Conservation (phyloP, 306 rosid species). For the Bauhinia variegata region DNA sequence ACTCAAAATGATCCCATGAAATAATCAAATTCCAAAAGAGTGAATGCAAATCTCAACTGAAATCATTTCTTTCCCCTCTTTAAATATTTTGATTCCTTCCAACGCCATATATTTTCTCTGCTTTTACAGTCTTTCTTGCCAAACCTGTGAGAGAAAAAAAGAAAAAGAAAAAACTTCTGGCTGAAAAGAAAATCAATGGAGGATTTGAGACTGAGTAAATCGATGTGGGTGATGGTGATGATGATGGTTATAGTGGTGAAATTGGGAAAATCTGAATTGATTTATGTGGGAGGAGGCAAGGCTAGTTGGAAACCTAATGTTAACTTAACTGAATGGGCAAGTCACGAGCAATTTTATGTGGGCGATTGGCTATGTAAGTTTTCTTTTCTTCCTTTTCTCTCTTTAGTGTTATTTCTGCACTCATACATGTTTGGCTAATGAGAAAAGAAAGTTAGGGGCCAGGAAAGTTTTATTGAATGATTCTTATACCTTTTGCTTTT, state of each 20-base stretch:
- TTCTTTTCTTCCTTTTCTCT: background rate
- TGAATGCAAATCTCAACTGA: background rate
- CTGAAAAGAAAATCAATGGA: conserved; percentile 28
- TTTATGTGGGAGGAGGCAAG: conserved; percentile 45
- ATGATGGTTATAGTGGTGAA: conserved; percentile 13
- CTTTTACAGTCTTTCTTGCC: background rate
- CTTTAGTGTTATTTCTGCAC: background rate
- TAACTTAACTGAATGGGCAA: conserved; percentile 45
- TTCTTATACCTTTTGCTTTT: background rate
- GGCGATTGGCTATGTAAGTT: conserved; percentile 47
- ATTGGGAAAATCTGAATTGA: conserved; percentile 23
- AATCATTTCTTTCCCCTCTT: conserved; percentile 7
- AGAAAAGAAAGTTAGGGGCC: background rate
- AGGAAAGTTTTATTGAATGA: background rate
- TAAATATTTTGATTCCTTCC: background rate
- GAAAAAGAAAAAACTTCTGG: background rate
- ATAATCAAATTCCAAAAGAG: conserved; percentile 20
- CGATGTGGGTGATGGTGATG: background rate
- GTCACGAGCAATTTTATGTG: conserved; percentile 28
- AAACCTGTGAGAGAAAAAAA: background rate
- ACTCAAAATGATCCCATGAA: background rate
- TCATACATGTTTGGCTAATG: background rate
- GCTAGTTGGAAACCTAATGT: conserved; percentile 20
- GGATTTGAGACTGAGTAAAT: conserved; percentile 14
- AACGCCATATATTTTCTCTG: background rate